Percentiles rank a stretch among this genome's conserved stretches.
These are phyloP conservation scores for Podospora appendiculata DNA, from an alignment of 495 filamentous ascomycete species.

Conservation along the genomic window DNA sequence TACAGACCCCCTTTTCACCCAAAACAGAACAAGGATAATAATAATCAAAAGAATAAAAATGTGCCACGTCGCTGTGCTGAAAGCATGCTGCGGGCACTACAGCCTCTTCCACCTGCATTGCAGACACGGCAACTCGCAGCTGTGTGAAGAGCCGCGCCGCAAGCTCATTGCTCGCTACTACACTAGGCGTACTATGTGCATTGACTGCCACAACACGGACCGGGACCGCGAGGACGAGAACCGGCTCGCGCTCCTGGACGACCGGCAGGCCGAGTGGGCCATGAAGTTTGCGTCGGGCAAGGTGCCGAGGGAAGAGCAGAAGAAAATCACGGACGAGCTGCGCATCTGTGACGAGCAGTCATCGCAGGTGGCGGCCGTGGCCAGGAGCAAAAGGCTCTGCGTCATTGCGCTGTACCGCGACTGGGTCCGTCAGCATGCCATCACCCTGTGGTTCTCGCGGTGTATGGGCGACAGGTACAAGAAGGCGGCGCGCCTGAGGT, in stretches of 20 bases:
- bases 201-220: neutral
- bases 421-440: too few species aligned
- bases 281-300: neutral
- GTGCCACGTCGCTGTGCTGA: neutral
- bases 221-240: neutral
- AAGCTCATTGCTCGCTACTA: neutral
- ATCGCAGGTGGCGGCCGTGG: too few species aligned
- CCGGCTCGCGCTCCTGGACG: neutral
- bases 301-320: neutral
- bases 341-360: too few species aligned
- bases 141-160: neutral
- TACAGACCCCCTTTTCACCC: neutral
- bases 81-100: neutral
- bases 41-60: neutral
- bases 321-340: neutral
- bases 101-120: slow-evolving; percentile 1
- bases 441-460: too few species aligned
- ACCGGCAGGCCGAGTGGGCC: neutral
- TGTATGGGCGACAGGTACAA: too few species aligned
- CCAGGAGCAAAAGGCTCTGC: too few species aligned
- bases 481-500: too few species aligned
- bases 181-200: neutral
- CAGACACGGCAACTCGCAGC: neutral
- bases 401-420: too few species aligned
- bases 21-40: neutral